A percentile compares a stretch with the other conserved stretches of the same genome.
These are phyloP conservation scores for Colletotrichum costaricense DNA, from an alignment of 2,329 filamentous ascomycete genomes.

Conservation along the genomic window DNA sequence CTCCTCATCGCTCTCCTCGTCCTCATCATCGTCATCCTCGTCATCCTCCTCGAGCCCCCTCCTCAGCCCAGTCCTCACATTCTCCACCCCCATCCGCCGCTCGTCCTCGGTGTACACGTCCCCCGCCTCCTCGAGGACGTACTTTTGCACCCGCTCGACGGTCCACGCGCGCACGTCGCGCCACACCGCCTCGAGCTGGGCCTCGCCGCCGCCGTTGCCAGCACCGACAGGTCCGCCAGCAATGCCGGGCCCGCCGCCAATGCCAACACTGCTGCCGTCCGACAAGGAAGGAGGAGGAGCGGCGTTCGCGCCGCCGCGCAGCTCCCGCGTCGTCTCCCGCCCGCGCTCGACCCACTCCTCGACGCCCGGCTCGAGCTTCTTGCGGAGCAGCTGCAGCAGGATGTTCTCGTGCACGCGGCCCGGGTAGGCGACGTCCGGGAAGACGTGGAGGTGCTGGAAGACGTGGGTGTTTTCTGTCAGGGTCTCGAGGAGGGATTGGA, in stretches of 20 bases:
- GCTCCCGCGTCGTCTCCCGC: constrained; percentile 55
- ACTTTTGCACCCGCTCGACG: constrained; percentile 52
- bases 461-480: constrained; percentile 74
- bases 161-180: constrained; percentile 55
- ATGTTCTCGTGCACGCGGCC: constrained; percentile 75
- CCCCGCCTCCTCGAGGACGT: constrained; percentile 56
- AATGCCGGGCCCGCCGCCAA: background rate
- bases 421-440: constrained; percentile 81
- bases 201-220: constrained; percentile 50
- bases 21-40: constrained; percentile 62
- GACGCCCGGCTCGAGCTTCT: constrained; percentile 83
- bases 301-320: constrained; percentile 49
- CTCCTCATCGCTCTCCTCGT: constrained; percentile 67
- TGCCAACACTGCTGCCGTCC: no score
- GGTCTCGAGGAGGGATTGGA: constrained; percentile 73
- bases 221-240: no score
- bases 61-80: constrained; percentile 77
- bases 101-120: constrained; percentile 81
- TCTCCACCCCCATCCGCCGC: constrained; percentile 72
- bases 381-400: constrained; percentile 78
- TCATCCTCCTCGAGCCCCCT: constrained; percentile 63
- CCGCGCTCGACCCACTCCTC: constrained; percentile 79
- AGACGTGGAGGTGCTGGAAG: constrained; percentile 77
- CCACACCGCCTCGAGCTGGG: constrained; percentile 68
- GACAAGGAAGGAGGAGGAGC: no score